Conservation (phyloP, 805 yeast species). For the Monosporozyma solicola region DNA sequence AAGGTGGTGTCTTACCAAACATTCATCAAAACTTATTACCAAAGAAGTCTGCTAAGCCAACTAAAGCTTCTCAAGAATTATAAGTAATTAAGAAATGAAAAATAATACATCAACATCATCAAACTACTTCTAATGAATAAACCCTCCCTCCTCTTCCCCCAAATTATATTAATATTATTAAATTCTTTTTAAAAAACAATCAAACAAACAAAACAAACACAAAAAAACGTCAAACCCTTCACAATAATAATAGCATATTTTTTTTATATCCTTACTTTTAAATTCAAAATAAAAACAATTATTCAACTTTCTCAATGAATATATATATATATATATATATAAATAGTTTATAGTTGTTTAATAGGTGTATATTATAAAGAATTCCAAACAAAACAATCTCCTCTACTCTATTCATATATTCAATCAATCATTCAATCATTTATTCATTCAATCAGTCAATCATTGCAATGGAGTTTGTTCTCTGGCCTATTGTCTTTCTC, state of each 20-base stretch:
- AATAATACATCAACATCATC: too few species aligned
- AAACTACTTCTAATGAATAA: background rate
- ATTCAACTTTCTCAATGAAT: background rate
- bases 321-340: background rate
- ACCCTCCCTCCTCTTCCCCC: background rate
- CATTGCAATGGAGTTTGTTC: too few species aligned
- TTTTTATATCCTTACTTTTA: background rate
- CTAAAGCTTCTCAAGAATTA: slow-evolving; percentile 60
- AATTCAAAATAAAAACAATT: background rate
- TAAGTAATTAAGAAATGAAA: slow-evolving; percentile 20
- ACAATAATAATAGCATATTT: background rate
- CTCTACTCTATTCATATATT: background rate
- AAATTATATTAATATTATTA: background rate
- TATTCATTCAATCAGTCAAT: too few species aligned
- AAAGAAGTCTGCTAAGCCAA: slow-evolving; percentile 55
- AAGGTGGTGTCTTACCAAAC: slow-evolving; percentile 99
- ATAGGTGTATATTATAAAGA: slow-evolving; percentile 1
- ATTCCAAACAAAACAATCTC: background rate
- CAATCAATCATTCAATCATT: too few species aligned
- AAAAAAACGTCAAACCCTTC: background rate
- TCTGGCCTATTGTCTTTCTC: too few species aligned
- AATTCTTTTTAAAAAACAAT: background rate
- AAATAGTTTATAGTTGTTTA: background rate
- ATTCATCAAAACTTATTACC: slow-evolving; percentile 89
- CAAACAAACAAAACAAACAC: background rate